Conservation (phyloP, 495 filamentous ascomycete species). For the Trichoderma orchidacearum region DNA sequence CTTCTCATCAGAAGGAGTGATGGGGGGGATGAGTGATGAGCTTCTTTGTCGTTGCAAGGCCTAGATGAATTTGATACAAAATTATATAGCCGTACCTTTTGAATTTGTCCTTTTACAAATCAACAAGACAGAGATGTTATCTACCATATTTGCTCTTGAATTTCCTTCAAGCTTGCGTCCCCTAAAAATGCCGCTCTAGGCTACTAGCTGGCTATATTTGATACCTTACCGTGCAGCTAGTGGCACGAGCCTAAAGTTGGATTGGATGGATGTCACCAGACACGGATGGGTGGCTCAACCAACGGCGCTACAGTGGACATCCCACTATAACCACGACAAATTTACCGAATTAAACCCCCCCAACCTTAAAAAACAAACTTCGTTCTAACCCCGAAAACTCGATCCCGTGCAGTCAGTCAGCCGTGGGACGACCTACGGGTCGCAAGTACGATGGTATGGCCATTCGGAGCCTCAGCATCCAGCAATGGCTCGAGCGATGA, state of each 20-base stretch:
- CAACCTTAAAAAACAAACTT: neutral
- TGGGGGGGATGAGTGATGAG: neutral
- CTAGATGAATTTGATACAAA: neutral
- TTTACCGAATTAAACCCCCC: neutral
- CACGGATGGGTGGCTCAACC: no score
- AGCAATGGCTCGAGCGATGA: neutral
- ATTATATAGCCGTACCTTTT: neutral
- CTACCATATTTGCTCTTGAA: no score
- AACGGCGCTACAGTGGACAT: neutral
- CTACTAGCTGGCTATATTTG: no score
- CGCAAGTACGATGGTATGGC: constrained; percentile 5
- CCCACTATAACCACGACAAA: neutral
- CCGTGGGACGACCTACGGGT: neutral
- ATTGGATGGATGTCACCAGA: no score
- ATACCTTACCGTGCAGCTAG: no score
- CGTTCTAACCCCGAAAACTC: neutral
- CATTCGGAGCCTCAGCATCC: neutral
- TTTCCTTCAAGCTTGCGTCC: no score
- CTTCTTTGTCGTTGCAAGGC: neutral
- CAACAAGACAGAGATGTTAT: no score
- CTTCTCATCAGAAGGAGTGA: neutral
- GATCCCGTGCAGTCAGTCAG: neutral
- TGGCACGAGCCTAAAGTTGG: no score
- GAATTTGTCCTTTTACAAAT: no score
- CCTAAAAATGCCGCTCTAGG: no score